A percentile compares a stretch with the other conserved stretches of the same genome.
Evolutionary conservation across 2,329 filamentous ascomycete genomes (phyloP).

Genomic region (Cladosporium sp.): DNA sequence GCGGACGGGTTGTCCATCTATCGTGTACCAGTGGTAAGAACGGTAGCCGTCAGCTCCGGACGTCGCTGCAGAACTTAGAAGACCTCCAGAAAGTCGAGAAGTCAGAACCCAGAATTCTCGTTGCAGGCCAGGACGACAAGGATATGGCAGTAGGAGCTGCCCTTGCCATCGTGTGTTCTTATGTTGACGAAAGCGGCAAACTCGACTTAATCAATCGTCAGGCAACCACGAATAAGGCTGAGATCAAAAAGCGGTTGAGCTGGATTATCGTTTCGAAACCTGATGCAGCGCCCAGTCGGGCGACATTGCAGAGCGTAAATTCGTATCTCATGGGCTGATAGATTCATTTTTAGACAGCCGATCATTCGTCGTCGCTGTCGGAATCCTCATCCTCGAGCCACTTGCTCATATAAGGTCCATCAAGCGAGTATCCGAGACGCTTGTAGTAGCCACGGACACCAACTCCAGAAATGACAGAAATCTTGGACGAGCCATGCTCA

Average conservation of each 20-base stretch:
- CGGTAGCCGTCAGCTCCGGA: constrained; percentile 77
- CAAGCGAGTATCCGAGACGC: constrained; percentile 87
- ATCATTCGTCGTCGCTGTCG: constrained; percentile 27
- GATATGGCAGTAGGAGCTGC: constrained; percentile 77
- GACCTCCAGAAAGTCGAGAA: constrained; percentile 2
- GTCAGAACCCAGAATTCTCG: constrained; percentile 36
- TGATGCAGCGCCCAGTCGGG: constrained; percentile 75
- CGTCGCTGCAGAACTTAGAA: constrained; percentile 59
- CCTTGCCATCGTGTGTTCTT: constrained; percentile 70
- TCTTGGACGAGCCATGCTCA: constrained; percentile 90
- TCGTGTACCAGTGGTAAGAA: constrained; percentile 68
- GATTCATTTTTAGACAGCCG: not conserved
- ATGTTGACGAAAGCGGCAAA: constrained; percentile 62
- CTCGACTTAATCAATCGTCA: constrained; percentile 3
- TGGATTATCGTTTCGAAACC: constrained; percentile 77
- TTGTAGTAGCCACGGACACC: constrained; percentile 93
- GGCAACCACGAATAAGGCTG: constrained; percentile 57
- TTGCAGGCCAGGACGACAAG: constrained; percentile 72
- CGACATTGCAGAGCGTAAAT: constrained; percentile 88
- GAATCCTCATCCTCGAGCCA: constrained; percentile 28
- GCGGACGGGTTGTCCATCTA: constrained; percentile 47
- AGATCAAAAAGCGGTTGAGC: constrained; percentile 74
- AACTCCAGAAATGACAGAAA: constrained; percentile 96
- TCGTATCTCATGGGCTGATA: constrained; percentile 69
- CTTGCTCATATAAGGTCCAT: constrained; percentile 69